phyloP scores from a whole-genome alignment of 768 basidiomycete species.

The Glaciozyma martinii region DNA sequence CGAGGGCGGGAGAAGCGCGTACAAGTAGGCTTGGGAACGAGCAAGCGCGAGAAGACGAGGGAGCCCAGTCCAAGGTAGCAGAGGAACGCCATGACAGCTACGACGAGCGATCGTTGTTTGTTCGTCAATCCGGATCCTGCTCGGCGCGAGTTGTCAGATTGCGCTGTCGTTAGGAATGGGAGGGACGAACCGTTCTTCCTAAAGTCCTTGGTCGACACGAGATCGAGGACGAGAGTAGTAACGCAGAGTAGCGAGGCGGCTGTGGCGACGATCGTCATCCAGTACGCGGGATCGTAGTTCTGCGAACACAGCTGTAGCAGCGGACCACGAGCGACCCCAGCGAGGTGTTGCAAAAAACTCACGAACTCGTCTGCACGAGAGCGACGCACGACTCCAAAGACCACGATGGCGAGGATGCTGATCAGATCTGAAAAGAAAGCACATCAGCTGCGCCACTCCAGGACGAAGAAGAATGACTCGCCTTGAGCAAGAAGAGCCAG shows the following conservation, averaged over 20 bases:
- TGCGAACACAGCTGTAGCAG: no score
- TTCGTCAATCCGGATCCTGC: slow-evolving; percentile 53
- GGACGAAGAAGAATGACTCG: no score
- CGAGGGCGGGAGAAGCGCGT: slow-evolving; percentile 53
- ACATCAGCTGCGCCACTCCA: no score
- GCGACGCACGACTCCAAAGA: no score
- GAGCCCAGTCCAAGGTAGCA: slow-evolving; percentile 66
- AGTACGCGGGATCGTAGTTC: slow-evolving; percentile 34
- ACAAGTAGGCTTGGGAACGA: slow-evolving; percentile 28
- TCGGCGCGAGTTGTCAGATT: neutral
- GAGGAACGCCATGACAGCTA: slow-evolving; percentile 65
- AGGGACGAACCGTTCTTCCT: slow-evolving; percentile 24
- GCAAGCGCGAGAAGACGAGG: slow-evolving; percentile 49
- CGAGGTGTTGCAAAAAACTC: no score
- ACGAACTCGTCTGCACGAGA: no score
- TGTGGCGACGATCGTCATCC: slow-evolving; percentile 70
- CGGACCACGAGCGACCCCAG: no score
- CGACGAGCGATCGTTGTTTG: slow-evolving; percentile 66
- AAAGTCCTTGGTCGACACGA: slow-evolving; percentile 55
- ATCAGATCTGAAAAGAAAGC: no score
- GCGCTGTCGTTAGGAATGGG: neutral
- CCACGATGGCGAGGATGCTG: no score
- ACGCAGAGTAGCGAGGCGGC: slow-evolving; percentile 58
- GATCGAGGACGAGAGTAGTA: slow-evolving; percentile 57
- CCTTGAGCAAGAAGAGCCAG: no score